Base-by-base conservation (phyloP, 495 filamentous ascomycete species). In the Elaphomyces granulatus region DNA sequence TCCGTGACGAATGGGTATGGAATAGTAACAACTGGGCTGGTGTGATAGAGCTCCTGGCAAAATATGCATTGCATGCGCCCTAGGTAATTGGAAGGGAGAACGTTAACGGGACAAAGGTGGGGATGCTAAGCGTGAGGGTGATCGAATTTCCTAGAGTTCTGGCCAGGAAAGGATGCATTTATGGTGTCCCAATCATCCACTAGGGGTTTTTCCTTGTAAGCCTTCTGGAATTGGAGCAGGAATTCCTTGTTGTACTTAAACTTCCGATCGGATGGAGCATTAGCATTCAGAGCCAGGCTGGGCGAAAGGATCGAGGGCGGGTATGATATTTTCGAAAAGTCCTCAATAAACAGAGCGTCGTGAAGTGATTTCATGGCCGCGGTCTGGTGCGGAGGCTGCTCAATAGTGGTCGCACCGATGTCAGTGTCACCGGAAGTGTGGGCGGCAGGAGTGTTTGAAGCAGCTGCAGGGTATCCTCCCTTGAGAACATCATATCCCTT, bases 171-270 rank as follows among this genome's bases (percentile, higher is more conserved):
- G n/a, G n/a, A n/a, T n/a, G n/a, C n/a, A n/a, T n/a, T n/a, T n/a
- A n/a, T n/a, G n/a, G 71, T 60, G 40, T 87, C 79, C 77, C 94
- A 98, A 48, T 95, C 87, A n/a, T n/a, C n/a, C 10, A 83, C 46
- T 2, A 85, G 87, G 8, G 90, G 90, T 60, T 95, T 93, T 60
- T 98, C 90, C 40, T 80, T 90, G 63, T 94, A 99, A 2, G 85
- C 83, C 38, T 67, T 64, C 65, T 95, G 80, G 71, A 99, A 99
- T 53, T 99, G 92, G n/a, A 96, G 68, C 59, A 99, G 66, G 71
- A 99, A 99, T 36, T 84, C 76, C 42, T 82, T 81, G 56, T 95
- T 84, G 62, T 99, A 99, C 53, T 87, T 83, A 70, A 94, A 94
- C 52, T 82, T 87, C 48, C 79, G 76, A 45, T 80, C 81, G 41